Percentiles rank a stretch among this genome's conserved stretches.
phyloP scores from a whole-genome alignment of 176 grass and related monocot genomes.

The Thinopyrum elongatum region DNA sequence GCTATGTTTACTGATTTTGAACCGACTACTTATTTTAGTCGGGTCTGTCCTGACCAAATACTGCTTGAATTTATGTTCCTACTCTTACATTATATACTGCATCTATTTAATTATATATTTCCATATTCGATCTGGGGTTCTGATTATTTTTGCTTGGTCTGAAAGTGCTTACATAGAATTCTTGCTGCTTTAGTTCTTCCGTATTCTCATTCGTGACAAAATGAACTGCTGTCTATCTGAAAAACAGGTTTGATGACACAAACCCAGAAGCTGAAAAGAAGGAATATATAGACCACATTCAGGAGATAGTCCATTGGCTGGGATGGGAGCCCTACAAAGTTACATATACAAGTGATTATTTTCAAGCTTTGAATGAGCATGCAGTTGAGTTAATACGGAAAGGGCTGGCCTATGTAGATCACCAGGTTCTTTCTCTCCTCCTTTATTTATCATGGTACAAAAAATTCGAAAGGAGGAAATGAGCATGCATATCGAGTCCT shows the following conservation, averaged over 20 bases:
- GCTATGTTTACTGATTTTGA: background rate
- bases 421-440: conserved; percentile 61
- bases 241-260: conserved; percentile 94
- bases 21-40: background rate
- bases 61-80: background rate
- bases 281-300: conserved; percentile 96
- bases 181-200: background rate
- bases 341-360: conserved; percentile 97
- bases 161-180: background rate
- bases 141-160: conserved; percentile 1
- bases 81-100: background rate
- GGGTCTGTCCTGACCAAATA: background rate
- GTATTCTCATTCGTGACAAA: background rate
- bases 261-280: conserved; percentile 96
- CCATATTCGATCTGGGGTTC: background rate
- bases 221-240: conserved; percentile 3
- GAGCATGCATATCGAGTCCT: no score
- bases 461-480: background rate
- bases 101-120: background rate
- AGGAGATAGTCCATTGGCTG: conserved; percentile 91
- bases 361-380: conserved; percentile 85
- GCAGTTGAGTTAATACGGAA: conserved; percentile 82
- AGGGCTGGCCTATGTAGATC: conserved; percentile 95
- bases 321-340: conserved; percentile 94
- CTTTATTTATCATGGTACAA: conserved; percentile 8